Conservation (phyloP, 2,329 filamentous ascomycete species). For the Paecilomyces dactylethromorphus region DNA sequence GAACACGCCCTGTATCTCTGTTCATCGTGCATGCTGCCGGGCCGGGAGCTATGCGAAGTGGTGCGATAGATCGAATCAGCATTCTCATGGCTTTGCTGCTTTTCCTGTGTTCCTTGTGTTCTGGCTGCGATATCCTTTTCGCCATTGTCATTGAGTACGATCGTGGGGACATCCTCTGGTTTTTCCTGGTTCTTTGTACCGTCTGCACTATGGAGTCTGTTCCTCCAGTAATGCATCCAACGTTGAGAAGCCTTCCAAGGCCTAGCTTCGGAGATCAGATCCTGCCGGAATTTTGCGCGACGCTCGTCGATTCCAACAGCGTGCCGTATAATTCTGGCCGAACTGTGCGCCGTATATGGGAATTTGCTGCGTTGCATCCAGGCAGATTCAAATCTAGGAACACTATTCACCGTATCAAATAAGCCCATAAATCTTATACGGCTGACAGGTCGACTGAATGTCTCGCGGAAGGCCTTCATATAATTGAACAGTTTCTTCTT, state of each 20-base stretch:
- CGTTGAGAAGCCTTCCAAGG: slow-evolving; percentile 18
- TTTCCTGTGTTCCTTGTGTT: slow-evolving; percentile 1
- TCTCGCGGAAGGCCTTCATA: slow-evolving; percentile 74
- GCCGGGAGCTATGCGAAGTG: slow-evolving; percentile 14
- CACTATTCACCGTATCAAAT: slow-evolving; percentile 77
- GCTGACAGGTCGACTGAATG: slow-evolving; percentile 68
- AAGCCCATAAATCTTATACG: slow-evolving; percentile 70
- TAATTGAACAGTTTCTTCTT: slow-evolving; percentile 57
- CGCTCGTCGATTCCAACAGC: slow-evolving; percentile 54
- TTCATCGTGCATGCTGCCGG: slow-evolving; percentile 9
- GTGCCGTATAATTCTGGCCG: slow-evolving; percentile 50
- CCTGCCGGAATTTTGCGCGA: slow-evolving; percentile 53
- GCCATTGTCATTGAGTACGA: slow-evolving; percentile 22
- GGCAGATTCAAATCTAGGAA: slow-evolving; percentile 66
- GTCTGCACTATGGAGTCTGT: slow-evolving; percentile 7
- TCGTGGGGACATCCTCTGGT: slow-evolving; percentile 19
- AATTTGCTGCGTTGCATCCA: slow-evolving; percentile 73
- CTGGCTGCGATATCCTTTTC: slow-evolving; percentile 4
- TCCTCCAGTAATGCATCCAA: slow-evolving; percentile 12
- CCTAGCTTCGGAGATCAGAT: slow-evolving; percentile 45
- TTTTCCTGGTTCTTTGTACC: slow-evolving; percentile 7
- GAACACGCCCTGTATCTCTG: slow-evolving; percentile 24
- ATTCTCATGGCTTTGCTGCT: slow-evolving; percentile 8
- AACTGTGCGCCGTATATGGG: slow-evolving; percentile 51
- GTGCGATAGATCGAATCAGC: slow-evolving; percentile 24